Evolutionary conservation across 352 stramenopile species (phyloP).

Genomic region (Pilasporangium apinafurcum): DNA sequence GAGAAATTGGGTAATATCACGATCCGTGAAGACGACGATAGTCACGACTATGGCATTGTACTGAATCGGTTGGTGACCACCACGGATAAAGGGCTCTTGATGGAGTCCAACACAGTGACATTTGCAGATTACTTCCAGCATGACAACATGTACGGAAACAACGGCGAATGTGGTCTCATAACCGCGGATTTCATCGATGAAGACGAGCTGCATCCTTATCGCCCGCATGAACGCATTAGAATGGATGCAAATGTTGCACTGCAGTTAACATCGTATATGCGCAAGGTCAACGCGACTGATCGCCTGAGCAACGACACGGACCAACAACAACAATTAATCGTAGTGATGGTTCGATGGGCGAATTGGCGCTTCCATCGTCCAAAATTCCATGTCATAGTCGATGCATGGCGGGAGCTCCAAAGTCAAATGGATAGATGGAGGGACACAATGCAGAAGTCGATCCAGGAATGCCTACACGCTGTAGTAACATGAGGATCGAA

Average conservation of each 20-base stretch:
- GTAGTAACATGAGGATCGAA: too few species aligned
- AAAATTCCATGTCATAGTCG: too few species aligned
- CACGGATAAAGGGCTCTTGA: constrained; percentile 27
- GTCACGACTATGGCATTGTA: constrained; percentile 26
- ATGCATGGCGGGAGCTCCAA: too few species aligned
- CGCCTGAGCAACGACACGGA: not conserved
- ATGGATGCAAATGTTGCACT: constrained; percentile 15
- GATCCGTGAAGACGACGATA: constrained; percentile 49
- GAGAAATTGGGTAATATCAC: constrained; percentile 52
- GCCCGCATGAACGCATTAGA: constrained; percentile 2
- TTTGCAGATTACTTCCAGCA: constrained; percentile 26
- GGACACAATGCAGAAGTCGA: too few species aligned
- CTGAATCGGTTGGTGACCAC: constrained; percentile 46
- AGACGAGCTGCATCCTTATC: constrained; percentile 6
- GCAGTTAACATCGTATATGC: constrained; percentile 4
- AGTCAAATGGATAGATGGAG: too few species aligned
- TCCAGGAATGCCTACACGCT: too few species aligned
- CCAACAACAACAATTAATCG: not conserved
- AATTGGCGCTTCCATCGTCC: not conserved
- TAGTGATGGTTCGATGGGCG: not conserved
- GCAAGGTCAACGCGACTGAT: constrained; percentile 1
- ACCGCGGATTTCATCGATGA: constrained; percentile 4
- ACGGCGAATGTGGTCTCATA: constrained; percentile 2
- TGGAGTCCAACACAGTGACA: constrained; percentile 45
- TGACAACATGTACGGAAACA: not conserved